Conservation (phyloP, 1,284 basidiomycete genomes). For the Ustilago curta region DNA sequence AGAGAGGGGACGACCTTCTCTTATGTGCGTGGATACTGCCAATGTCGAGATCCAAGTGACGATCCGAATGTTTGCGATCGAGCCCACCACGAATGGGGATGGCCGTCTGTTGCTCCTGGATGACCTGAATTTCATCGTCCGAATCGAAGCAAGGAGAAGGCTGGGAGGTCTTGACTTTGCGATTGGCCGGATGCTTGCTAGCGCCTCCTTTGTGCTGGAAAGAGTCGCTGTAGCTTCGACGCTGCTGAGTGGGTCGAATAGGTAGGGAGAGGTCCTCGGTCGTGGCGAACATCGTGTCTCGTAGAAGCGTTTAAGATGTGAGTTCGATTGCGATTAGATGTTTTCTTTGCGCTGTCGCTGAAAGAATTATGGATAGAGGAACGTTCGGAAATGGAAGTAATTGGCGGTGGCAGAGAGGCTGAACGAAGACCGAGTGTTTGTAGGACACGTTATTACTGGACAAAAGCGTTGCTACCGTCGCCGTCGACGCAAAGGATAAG, state of each 20-base stretch:
- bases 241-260: background rate
- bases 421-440: background rate
- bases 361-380: background rate
- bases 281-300: conserved; percentile 19
- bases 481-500: background rate
- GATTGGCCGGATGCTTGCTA: background rate
- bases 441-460: background rate
- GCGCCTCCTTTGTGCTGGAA: background rate
- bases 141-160: conserved; percentile 3
- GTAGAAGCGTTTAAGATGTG: background rate
- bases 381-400: background rate
- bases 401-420: background rate
- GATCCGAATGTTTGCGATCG: conserved; percentile 13
- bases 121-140: conserved; percentile 40
- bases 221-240: background rate
- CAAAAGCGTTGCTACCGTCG: background rate
- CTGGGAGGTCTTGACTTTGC: background rate
- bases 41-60: conserved; percentile 36
- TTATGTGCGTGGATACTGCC: conserved; percentile 32
- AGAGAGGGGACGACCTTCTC: conserved; percentile 24
- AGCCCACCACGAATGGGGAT: conserved; percentile 29
- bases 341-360: no score
- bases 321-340: background rate
- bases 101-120: conserved; percentile 30
- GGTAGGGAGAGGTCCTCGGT: conserved; percentile 21